Evolutionary conservation across 2,329 filamentous ascomycete genomes (phyloP).

Genomic region (Aureobasidium musti): DNA sequence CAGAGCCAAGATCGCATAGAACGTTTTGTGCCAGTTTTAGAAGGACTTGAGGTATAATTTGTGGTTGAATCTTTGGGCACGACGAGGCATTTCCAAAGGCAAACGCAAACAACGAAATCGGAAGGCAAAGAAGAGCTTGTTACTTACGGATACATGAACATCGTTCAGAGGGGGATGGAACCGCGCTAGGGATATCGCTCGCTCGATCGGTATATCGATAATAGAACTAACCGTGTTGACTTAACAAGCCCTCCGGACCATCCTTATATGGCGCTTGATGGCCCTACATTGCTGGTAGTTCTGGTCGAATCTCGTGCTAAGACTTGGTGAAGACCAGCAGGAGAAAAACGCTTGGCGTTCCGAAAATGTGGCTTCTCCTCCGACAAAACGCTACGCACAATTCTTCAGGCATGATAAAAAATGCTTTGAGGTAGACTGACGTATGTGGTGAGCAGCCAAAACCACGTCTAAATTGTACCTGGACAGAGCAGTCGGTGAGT

Average conservation of each 20-base stretch:
- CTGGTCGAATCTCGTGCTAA: background rate
- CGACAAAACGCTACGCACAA: background rate
- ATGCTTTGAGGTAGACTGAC: background rate
- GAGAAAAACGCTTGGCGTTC: background rate
- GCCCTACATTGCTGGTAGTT: background rate
- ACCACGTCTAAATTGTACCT: background rate
- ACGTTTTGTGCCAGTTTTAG: background rate
- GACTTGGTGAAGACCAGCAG: background rate
- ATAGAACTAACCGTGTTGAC: background rate
- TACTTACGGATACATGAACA: background rate
- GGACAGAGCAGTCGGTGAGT: background rate
- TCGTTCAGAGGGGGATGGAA: background rate
- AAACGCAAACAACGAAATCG: background rate
- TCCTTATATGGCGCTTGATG: background rate
- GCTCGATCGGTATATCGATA: background rate
- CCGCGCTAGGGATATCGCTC: background rate
- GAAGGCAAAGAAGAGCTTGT: background rate
- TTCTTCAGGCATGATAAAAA: background rate
- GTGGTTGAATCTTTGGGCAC: too few relatives aligned
- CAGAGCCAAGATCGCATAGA: slow-evolving; percentile 18
- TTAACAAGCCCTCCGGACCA: background rate
- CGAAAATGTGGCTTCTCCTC: background rate
- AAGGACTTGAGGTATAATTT: background rate
- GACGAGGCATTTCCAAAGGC: too few relatives aligned
- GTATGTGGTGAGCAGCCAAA: background rate